Conservation (phyloP, 768 basidiomycete species). For the Rhodotorula toruloides region DNA sequence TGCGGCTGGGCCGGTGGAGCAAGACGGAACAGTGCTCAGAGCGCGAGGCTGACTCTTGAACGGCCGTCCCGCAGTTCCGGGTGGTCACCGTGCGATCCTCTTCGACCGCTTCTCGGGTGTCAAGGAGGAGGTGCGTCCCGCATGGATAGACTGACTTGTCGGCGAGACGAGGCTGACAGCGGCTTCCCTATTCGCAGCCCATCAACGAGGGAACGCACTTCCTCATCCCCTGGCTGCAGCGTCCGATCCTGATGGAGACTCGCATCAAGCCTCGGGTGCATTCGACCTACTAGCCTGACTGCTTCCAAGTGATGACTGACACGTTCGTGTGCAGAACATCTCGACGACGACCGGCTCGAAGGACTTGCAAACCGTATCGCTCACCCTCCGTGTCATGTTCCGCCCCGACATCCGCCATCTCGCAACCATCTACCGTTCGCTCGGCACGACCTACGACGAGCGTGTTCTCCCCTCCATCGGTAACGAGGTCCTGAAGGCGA, state of each 20-base stretch:
- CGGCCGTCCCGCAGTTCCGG: constrained; percentile 22
- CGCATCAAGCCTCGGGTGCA: constrained; percentile 89
- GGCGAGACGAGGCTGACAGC: not conserved
- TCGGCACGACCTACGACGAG: constrained; percentile 96
- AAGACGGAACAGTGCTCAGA: too few species aligned
- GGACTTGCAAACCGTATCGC: constrained; percentile 93
- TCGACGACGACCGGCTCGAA: constrained; percentile 98
- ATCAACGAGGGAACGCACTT: constrained; percentile 92
- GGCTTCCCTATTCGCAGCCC: constrained; percentile 55
- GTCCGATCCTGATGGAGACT: constrained; percentile 94
- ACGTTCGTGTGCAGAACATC: constrained; percentile 62
- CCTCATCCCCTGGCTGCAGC: constrained; percentile 84
- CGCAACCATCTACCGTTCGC: constrained; percentile 85
- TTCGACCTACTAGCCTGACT: not conserved
- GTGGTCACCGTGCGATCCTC: constrained; percentile 59
- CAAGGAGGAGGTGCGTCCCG: constrained; percentile 35
- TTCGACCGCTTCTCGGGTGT: constrained; percentile 76
- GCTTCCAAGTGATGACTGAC: constrained; percentile 5
- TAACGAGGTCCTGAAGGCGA: constrained; percentile 95
- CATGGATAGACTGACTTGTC: too few species aligned
- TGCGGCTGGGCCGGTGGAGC: too few species aligned
- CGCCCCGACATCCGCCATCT: constrained; percentile 83
- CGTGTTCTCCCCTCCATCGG: constrained; percentile 94
- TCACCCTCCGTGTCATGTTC: constrained; percentile 91
- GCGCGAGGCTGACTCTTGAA: not conserved